These are phyloP conservation scores for Backusella psychrophila DNA, from an alignment of 192 early-diverging fungal species.

Conservation along the genomic window DNA sequence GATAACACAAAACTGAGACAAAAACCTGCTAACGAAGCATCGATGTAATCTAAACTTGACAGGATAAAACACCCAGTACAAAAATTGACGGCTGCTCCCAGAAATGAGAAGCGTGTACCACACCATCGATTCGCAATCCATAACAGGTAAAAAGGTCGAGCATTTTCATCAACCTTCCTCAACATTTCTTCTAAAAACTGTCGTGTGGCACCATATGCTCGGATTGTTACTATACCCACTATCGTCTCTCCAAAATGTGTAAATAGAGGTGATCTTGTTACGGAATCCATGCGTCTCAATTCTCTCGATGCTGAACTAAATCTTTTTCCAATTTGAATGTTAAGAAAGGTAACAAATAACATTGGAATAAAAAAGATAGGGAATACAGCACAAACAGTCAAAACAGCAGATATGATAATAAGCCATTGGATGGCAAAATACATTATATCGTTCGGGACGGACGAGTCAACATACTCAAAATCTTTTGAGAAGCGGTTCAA, in stretches of 20 bases:
- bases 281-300: conserved; percentile 81
- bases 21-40: conserved; percentile 83
- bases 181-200: conserved; percentile 60
- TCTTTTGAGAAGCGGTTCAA: conserved; percentile 90
- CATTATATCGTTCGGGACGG: conserved; percentile 46
- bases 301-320: conserved; percentile 67
- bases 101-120: conserved; percentile 71
- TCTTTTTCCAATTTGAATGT: conserved; percentile 55
- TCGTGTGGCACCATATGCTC: conserved; percentile 73
- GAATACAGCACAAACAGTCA: conserved; percentile 59
- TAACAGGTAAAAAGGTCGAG: conserved; percentile 76
- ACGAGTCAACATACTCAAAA: conserved; percentile 73
- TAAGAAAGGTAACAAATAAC: conserved; percentile 36
- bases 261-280: conserved; percentile 70
- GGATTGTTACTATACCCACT: conserved; percentile 74
- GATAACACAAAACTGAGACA: conserved; percentile 75
- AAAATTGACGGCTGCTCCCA: conserved; percentile 69
- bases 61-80: conserved; percentile 65
- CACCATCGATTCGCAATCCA: conserved; percentile 88
- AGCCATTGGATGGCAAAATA: conserved; percentile 48
- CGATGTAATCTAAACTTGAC: conserved; percentile 44
- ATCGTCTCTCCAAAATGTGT: conserved; percentile 75
- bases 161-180: conserved; percentile 48
- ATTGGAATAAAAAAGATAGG: conserved; percentile 59
- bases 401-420: conserved; percentile 49